Evolutionary conservation across 1,139 yeast genomes (phyloP), one percentile per base, ranked within the genome.

Genomic region (Yamadazyma sp.): DNA sequence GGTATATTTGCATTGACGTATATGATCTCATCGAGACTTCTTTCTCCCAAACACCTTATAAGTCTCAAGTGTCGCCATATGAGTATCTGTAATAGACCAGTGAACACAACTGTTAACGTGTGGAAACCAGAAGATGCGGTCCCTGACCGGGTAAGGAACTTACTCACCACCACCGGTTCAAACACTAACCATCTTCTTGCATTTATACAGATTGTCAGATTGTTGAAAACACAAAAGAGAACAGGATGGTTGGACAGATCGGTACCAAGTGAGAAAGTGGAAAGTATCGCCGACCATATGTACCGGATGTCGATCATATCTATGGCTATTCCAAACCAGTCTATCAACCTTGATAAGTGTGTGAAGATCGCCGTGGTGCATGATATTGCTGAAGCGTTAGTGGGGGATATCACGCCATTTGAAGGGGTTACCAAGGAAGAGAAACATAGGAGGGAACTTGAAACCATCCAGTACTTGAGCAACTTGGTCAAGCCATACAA

Each of bases 221-320:
- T 79, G 28, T 73, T 92, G 53, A 92, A 92, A 63, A 70, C 81
- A 5, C 95, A 88, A 51, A 81, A 77, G 50, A 77, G 98, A 56
- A 91, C 98, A 0, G 98, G 98, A 2, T 92, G 98, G 98, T 62
- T 92, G 22, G 91, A 89, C 54, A 79, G 80, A 54, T 79, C 78
- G 11, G 73, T 92, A 25, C 74, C 79, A 0, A 58, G 62, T 8
- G 56, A 50, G 1, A 54, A 64, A 22, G 75, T 76, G 1, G 94
- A 92, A 61, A 81, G 91, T 37, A 91, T 92, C 41, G 76, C 91
- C 14, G 98, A 92, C 61, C 99, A 92, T 61, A 92, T 92, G 98
- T 92, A 92, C 59, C 76, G 99, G 45, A 92, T 94, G 98, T 81
- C 91, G 4, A 71, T 91, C 33, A 81, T 91, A 39, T 73, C 95